Conservation (phyloP, 345 rosid species). For the Salix koriyanagi region DNA sequence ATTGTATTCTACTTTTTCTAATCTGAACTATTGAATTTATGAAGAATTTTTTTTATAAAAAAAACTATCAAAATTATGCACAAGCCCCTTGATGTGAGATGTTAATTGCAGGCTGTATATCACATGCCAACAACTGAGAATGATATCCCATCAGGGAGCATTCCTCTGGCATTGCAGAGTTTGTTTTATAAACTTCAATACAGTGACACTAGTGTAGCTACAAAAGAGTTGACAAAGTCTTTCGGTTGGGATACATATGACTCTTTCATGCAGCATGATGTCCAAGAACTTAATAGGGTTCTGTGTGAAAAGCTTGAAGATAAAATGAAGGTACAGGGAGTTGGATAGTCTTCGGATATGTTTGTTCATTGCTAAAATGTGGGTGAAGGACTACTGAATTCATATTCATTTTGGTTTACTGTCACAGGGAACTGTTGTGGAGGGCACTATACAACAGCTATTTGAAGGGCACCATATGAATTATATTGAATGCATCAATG, state of each 20-base stretch:
- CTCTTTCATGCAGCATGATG: conserved; percentile 99
- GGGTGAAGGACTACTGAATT: neutral
- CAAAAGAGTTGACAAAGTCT: conserved; percentile 52
- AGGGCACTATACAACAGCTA: conserved; percentile 54
- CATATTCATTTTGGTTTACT: conserved; percentile 3
- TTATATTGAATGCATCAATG: conserved; percentile 93
- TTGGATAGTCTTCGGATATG: neutral
- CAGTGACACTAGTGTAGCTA: conserved; percentile 52
- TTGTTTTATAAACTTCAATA: conserved; percentile 53
- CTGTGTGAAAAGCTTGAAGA: conserved; percentile 94
- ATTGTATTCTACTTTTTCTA: neutral
- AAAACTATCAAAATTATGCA: neutral
- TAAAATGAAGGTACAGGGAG: conserved; percentile 77
- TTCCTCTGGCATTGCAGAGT: conserved; percentile 50
- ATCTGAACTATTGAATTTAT: neutral
- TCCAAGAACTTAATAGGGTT: conserved; percentile 96
- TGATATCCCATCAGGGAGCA: conserved; percentile 89
- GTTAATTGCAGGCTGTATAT: conserved; percentile 77
- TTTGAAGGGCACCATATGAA: conserved; percentile 75
- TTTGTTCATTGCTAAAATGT: neutral
- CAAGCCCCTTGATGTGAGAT: neutral
- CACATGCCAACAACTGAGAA: conserved; percentile 99
- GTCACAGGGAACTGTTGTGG: conserved; percentile 54
- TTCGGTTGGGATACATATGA: conserved; percentile 97
- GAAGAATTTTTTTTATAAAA: neutral